Base-by-base conservation (phyloP, 331 rosid genomes). In the Malus hybrid region DNA sequence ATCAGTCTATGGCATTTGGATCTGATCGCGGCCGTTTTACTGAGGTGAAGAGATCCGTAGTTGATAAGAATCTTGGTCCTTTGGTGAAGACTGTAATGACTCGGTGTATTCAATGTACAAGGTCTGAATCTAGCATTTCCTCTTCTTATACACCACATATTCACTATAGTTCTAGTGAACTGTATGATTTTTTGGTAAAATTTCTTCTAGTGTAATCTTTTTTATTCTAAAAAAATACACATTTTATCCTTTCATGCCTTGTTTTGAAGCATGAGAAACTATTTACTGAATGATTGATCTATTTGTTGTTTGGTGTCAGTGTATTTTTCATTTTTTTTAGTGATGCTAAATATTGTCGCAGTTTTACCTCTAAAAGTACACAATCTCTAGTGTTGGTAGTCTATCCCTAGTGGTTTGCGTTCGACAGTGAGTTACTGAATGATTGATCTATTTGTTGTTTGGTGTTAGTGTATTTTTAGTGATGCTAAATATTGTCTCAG, bases 41-140 rank as follows among this genome's bases (percentile, higher is more conserved):
- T 16, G 97, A 95, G 57, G 76, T 95, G 90, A 92, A 95, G 92
- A 87, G 99, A 85, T 86, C 99, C 8, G 97, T 92, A 64, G 99
- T 95, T 28, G 99, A 95, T 76, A 92, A 95, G 87, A 95, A 95
- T 81, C 99, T 95, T 74, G 97, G 99, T 64, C 99, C 97, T 74
- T 80, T 95, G 80, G 99, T 92, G 82, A 95, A 95, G 88, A 95
- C 99, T 83, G 99, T 95, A 68, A 95, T 95, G 99, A 95, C 99
- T 44, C 84, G 97, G 56, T 95, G 99, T 73, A 95, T 95, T 88
- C 97, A 95, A 71, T 95, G 99, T 81, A 95, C 99, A 80, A 90
- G 99, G 99, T 90, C 75, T 83, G 79, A 68, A 34, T 60, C 29
- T n/a, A 73, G 8, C 50, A 16, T 58, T 34, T 0, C 55, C 48